Percentiles rank a stretch among this genome's conserved stretches.
phyloP scores from a whole-genome alignment of 352 stramenopile genomes.

The Phytophthora agathidicida region DNA sequence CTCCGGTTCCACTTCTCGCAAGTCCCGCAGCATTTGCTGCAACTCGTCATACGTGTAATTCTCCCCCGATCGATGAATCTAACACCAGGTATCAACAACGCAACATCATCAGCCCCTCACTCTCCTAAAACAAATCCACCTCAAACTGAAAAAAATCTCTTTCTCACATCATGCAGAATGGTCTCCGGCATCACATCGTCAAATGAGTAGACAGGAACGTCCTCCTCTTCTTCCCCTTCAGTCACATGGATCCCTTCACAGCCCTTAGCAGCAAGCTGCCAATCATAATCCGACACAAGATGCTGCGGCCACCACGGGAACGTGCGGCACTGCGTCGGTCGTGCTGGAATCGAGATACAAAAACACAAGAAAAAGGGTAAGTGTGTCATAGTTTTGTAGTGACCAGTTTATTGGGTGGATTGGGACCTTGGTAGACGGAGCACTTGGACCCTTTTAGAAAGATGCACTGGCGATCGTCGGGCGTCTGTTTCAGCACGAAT shows the following conservation, averaged over 20 bases:
- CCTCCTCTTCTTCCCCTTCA: background rate
- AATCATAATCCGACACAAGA: slow-evolving; percentile 82
- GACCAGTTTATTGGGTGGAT: background rate
- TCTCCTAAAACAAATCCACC: background rate
- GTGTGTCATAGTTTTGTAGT: background rate
- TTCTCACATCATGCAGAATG: slow-evolving; percentile 71
- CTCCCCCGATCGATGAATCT: slow-evolving; percentile 81
- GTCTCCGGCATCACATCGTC: slow-evolving; percentile 63
- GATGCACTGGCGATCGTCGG: slow-evolving; percentile 63
- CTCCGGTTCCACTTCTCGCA: slow-evolving; percentile 58
- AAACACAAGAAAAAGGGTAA: background rate
- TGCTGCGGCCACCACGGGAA: slow-evolving; percentile 87
- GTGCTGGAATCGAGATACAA: slow-evolving; percentile 33
- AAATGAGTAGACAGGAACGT: slow-evolving; percentile 34
- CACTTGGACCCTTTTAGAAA: slow-evolving; percentile 75
- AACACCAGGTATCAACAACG: slow-evolving; percentile 1
- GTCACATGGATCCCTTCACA: slow-evolving; percentile 67
- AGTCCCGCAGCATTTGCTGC: slow-evolving; percentile 58
- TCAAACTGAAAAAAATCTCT: background rate
- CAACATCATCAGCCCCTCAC: background rate
- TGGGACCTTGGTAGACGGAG: slow-evolving; percentile 68
- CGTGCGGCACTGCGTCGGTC: slow-evolving; percentile 80
- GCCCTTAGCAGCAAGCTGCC: slow-evolving; percentile 57
- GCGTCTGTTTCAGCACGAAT: slow-evolving; percentile 53
- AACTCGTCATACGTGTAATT: slow-evolving; percentile 79